Conservation (phyloP, 164 flowering plant genomes). For the Umbilicus rupestris region DNA sequence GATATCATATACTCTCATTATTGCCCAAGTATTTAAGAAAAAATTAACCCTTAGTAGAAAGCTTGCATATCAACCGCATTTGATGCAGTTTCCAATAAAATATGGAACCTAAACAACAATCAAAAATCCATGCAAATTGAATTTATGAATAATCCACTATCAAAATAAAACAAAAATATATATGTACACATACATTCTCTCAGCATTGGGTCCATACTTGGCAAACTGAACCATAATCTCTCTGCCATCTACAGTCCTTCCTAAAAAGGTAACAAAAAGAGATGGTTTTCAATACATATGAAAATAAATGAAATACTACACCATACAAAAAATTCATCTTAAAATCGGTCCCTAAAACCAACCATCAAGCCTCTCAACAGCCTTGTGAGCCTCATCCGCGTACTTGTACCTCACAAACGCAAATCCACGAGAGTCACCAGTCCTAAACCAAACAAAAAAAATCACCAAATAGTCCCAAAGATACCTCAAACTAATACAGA, state of each 20-base stretch:
- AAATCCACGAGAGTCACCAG: conserved; percentile 75
- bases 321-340: not conserved
- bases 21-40: too few species aligned
- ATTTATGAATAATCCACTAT: not conserved
- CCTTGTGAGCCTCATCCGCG: conserved; percentile 65
- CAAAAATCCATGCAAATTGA: too few species aligned
- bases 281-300: not conserved
- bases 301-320: not conserved
- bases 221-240: conserved; percentile 80
- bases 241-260: conserved; percentile 60
- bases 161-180: not conserved
- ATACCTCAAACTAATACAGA: not conserved
- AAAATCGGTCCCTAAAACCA: not conserved
- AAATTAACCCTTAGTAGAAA: too few species aligned
- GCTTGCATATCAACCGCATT: too few species aligned
- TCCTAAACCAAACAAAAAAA: conserved; percentile 23
- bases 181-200: conserved; percentile 60
- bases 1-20: not conserved
- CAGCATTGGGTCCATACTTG: conserved; percentile 70
- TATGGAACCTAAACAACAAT: too few species aligned
- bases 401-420: conserved; percentile 74
- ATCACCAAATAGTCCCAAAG: not conserved
- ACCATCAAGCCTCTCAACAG: conserved; percentile 75
- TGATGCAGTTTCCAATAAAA: not conserved
- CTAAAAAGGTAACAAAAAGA: conserved; percentile 16